phyloP scores from a whole-genome alignment of 1,284 basidiomycete species.

The Malassezia pachydermatis region DNA sequence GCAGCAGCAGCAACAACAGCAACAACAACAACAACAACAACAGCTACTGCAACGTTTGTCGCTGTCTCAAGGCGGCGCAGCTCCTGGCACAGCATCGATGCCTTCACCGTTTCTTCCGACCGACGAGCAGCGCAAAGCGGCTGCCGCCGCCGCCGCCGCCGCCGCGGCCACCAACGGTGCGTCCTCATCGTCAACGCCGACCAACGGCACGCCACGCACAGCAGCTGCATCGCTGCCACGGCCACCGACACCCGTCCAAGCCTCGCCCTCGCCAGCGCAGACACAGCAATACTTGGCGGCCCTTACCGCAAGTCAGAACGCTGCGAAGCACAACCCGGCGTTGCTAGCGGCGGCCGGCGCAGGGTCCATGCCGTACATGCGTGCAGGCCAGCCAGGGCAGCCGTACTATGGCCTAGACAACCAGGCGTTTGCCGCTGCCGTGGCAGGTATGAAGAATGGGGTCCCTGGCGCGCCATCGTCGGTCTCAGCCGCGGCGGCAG shows the following conservation, averaged over 20 bases:
- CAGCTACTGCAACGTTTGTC: too few relatives aligned
- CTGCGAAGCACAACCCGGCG: neutral
- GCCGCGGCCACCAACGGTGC: neutral
- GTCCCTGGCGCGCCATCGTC: neutral
- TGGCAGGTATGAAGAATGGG: neutral
- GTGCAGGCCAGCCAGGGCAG: conserved; percentile 7
- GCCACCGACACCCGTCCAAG: neutral
- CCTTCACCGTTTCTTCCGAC: too few relatives aligned
- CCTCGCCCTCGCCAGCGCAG: neutral
- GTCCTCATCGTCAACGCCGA: neutral
- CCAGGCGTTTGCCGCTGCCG: too few relatives aligned
- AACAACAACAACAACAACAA: too few relatives aligned
- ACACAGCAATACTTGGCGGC: conserved; percentile 7
- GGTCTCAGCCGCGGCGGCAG: neutral
- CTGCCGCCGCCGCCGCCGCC: neutral
- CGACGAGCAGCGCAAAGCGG: neutral
- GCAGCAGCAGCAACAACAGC: too few relatives aligned
- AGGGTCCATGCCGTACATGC: conserved; percentile 2
- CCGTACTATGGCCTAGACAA: conserved; percentile 4
- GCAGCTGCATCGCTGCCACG: neutral
- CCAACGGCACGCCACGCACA: neutral
- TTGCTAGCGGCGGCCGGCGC: neutral
- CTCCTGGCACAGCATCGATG: too few relatives aligned
- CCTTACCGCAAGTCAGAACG: neutral
- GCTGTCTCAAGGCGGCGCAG: too few relatives aligned